These are phyloP conservation scores for Phytophthora pluvialis DNA, from an alignment of 352 stramenopile species.

Conservation along the genomic window DNA sequence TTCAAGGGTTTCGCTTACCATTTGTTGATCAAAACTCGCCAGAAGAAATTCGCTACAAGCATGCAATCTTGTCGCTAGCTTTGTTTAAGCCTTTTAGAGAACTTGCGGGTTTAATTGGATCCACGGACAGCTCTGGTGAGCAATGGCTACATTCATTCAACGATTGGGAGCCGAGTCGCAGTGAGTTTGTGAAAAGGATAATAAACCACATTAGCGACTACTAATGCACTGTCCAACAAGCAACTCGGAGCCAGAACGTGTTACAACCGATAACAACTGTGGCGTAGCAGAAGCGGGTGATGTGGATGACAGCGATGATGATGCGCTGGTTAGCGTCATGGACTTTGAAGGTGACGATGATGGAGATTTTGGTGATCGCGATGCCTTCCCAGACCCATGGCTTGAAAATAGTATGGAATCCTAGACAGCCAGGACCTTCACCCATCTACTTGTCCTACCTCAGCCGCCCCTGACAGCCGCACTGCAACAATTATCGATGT, in stretches of 20 bases:
- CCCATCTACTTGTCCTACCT: neutral
- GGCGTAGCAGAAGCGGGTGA: neutral
- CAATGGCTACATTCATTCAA: constrained; percentile 1
- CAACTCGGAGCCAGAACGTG: neutral
- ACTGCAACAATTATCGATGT: neutral
- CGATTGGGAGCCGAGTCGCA: neutral
- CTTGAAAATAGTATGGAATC: neutral
- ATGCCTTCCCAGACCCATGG: neutral
- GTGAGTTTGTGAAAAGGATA: constrained; percentile 5
- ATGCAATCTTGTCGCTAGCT: neutral
- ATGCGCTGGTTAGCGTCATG: neutral
- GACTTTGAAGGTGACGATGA: neutral
- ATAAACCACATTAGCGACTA: constrained; percentile 7
- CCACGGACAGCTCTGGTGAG: neutral
- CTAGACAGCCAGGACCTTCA: neutral
- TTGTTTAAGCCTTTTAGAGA: constrained; percentile 9
- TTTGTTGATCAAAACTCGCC: neutral
- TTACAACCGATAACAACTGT: neutral
- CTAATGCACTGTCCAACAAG: neutral
- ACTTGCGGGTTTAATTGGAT: neutral
- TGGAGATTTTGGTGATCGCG: neutral
- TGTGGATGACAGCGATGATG: neutral
- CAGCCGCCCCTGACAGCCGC: neutral
- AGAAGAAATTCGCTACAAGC: neutral
- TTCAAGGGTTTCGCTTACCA: neutral